Evolutionary conservation across 2,329 filamentous ascomycete species (phyloP).

Genomic region (Nigrospora oryzae): DNA sequence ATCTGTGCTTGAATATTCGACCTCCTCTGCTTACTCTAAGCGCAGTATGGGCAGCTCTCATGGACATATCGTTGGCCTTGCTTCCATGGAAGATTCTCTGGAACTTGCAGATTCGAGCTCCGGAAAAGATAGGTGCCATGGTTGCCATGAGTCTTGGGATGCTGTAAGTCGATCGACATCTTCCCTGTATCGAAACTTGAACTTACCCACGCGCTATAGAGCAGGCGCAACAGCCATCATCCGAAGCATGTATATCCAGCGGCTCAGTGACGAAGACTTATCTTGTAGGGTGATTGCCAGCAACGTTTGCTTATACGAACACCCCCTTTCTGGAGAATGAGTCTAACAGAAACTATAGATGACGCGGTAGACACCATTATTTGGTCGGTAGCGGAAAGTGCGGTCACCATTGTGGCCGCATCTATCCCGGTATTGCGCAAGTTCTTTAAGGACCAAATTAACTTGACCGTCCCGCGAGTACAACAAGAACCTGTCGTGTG

Average conservation of each 20-base stretch:
- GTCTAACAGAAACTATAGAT: too few species aligned
- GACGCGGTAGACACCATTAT: constrained; percentile 10
- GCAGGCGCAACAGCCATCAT: constrained; percentile 10
- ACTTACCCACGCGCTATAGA: background rate
- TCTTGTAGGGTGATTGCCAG: background rate
- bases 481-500: too few species aligned
- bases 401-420: constrained; percentile 24
- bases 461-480: too few species aligned
- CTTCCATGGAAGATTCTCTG: constrained; percentile 21
- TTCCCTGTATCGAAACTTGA: too few species aligned
- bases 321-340: too few species aligned
- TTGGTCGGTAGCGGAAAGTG: constrained; percentile 21
- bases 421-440: constrained; percentile 21
- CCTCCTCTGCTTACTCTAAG: too few species aligned
- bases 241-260: constrained; percentile 7
- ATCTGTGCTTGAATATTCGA: too few species aligned
- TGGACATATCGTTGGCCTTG: constrained; percentile 18
- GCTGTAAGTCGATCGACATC: constrained; percentile 8
- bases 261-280: constrained; percentile 6
- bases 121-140: constrained; percentile 18
- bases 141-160: constrained; percentile 20
- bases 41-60: constrained; percentile 13
- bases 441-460: too few species aligned
- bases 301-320: too few species aligned
- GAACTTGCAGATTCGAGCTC: constrained; percentile 16